Percentiles rank a stretch among this genome's conserved stretches.
Conservation (phyloP, 805 yeast genomes). For the Barnettozyma californica region DNA sequence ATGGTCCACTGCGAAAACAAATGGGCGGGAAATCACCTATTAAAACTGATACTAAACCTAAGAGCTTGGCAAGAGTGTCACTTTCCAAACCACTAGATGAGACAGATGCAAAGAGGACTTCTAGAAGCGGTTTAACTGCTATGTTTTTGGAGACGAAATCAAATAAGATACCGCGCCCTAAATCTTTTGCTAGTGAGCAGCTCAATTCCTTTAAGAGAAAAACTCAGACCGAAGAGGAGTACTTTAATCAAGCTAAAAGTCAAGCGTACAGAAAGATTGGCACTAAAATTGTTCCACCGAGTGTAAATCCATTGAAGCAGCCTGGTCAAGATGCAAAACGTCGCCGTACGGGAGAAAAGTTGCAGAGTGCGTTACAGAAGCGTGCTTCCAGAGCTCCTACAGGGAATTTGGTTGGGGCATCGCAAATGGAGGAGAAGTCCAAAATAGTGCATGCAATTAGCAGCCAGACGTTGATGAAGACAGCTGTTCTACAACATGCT, state of each 20-base stretch:
- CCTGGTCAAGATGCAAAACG: slow-evolving; percentile 21
- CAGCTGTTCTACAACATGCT: slow-evolving; percentile 30
- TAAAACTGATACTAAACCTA: slow-evolving; percentile 7
- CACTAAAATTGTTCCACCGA: slow-evolving; percentile 21
- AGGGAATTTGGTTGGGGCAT: slow-evolving; percentile 3
- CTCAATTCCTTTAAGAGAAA: slow-evolving; percentile 7
- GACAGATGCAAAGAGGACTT: slow-evolving; percentile 14
- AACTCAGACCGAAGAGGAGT: slow-evolving; percentile 21
- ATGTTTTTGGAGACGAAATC: slow-evolving; percentile 16
- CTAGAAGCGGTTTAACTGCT: slow-evolving; percentile 19
- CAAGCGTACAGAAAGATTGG: slow-evolving; percentile 24
- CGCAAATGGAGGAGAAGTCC: slow-evolving; percentile 1
- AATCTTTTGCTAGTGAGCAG: slow-evolving; percentile 16
- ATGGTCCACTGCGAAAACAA: slow-evolving; percentile 22
- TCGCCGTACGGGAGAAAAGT: slow-evolving; percentile 23
- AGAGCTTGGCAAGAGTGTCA: slow-evolving; percentile 21
- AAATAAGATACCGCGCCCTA: slow-evolving; percentile 14
- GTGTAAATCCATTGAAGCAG: slow-evolving; percentile 12
- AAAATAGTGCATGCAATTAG: slow-evolving; percentile 10
- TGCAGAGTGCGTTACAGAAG: slow-evolving; percentile 18
- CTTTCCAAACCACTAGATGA: slow-evolving; percentile 19
- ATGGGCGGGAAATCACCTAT: slow-evolving; percentile 18
- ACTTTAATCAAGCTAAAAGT: not conserved
- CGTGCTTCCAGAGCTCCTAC: slow-evolving; percentile 24
- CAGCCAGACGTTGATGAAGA: slow-evolving; percentile 27